Evolutionary conservation across 371 early-diverging fungal species (phyloP), one percentile per base, ranked within the genome.

Genomic region (Mucor plumbeus): DNA sequence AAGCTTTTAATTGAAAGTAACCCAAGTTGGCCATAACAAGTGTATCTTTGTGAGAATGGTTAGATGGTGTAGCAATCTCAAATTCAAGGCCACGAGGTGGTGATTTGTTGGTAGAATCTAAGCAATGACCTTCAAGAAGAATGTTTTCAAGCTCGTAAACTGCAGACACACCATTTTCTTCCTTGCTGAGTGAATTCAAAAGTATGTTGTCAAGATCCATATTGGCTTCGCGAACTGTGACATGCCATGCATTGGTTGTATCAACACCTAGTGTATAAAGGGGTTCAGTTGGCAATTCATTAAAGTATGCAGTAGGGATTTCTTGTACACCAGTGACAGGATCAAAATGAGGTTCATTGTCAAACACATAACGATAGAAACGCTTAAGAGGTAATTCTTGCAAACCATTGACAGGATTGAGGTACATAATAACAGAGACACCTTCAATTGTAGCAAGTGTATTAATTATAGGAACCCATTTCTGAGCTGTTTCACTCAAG

Each of bases 11-110:
- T 72, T 98, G 98, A 68, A 97, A 85, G 70, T 98, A 98, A 1
- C 98, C 98, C 19, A 96, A 82, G 62, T 98, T 98, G 39, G 95
- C 94, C 98, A 98, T 98, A 3, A 97, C 95, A 41, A 96, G 92
- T 4, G 97, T 97, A 69, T 96, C 97, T 0, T 89, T 90, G 47
- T 86, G 84, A 0, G 73, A 76, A 7, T 87, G 79, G 4, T 84
- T 64, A 0, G 74, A 67, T 0, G 73, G 71, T 0, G 76, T 65
- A 0, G 74, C 69, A 14, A 98, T 88, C 9, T 91, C 83, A 56
- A 96, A 91, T 73, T 98, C 95, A 8, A 94, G 84, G 0, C 97
- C 97, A 13, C 95, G 91, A 44, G 97, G 96, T 6, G 97, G 92
- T 6, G 75, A 67, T 43, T 82, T 84, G 21, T 79, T 80, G 11